A percentile compares a stretch with the other conserved stretches of the same genome.
phyloP scores from a whole-genome alignment of 306 rosid genomes.

The Hippophae gyantsensis region DNA sequence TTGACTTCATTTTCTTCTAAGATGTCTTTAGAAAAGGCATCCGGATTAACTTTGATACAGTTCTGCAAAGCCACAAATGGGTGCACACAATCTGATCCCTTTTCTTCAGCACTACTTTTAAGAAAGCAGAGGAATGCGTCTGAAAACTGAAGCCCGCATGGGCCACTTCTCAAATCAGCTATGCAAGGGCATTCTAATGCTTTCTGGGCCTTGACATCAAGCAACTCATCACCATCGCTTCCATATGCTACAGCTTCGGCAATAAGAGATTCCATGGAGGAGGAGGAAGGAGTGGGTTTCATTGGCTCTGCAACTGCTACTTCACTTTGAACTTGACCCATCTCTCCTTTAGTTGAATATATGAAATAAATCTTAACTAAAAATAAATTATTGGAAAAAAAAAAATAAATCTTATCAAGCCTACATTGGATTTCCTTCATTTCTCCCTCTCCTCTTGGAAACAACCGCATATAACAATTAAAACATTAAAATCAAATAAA shows the following conservation, averaged over 20 bases:
- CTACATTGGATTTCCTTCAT: too few species aligned
- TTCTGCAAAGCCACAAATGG: conserved; percentile 80
- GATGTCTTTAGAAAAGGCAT: conserved; percentile 60
- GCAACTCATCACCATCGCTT: conserved; percentile 49
- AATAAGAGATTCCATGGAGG: conserved; percentile 41
- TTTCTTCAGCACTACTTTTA: conserved; percentile 78
- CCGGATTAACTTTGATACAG: conserved; percentile 81
- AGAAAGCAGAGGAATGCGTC: conserved; percentile 81
- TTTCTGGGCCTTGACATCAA: conserved; percentile 74
- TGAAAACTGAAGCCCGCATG: conserved; percentile 73
- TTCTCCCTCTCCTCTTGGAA: too few species aligned
- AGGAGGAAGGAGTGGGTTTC: conserved; percentile 9
- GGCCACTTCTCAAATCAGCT: conserved; percentile 71
- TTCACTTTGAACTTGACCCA: conserved; percentile 46
- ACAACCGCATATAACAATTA: not conserved
- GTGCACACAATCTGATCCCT: conserved; percentile 89
- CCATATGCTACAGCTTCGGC: conserved; percentile 91
- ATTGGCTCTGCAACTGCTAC: conserved; percentile 18
- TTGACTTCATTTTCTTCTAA: conserved; percentile 37
- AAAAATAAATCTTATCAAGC: too few species aligned
- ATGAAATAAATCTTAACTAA: too few species aligned
- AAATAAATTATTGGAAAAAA: too few species aligned
- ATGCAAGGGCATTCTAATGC: conserved; percentile 93
- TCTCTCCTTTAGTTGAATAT: not conserved
- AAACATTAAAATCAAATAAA: too few species aligned